These are phyloP conservation scores for Apiospora saccharicola DNA, from an alignment of 2,329 filamentous ascomycete species.

Conservation along the genomic window DNA sequence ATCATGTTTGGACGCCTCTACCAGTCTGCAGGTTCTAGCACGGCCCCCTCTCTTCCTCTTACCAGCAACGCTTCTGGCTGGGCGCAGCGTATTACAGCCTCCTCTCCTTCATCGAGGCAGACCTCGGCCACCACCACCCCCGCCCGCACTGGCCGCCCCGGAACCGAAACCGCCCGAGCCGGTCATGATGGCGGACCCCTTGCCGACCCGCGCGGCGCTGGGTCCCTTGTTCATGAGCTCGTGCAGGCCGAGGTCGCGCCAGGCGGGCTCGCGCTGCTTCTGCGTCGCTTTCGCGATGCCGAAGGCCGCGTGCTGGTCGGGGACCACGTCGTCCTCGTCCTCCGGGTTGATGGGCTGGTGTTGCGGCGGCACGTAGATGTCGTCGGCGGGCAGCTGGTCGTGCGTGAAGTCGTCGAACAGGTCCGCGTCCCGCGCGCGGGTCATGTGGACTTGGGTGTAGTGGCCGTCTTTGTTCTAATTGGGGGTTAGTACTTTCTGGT, in stretches of 20 bases:
- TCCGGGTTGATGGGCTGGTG: constrained; percentile 86
- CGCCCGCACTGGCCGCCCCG: background rate
- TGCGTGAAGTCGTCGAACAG: constrained; percentile 80
- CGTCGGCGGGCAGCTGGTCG: constrained; percentile 75
- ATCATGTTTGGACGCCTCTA: background rate
- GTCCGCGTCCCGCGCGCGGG: constrained; percentile 74
- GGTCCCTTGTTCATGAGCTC: constrained; percentile 74
- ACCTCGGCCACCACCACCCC: constrained; percentile 36
- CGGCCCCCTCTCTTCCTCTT: background rate
- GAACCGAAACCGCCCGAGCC: background rate
- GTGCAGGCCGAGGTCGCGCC: constrained; percentile 80
- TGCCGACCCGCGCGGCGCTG: constrained; percentile 23
- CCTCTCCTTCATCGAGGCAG: constrained; percentile 43
- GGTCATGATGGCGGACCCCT: background rate
- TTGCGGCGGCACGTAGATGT: constrained; percentile 81
- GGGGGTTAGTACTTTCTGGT: background rate
- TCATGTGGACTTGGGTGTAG: constrained; percentile 80
- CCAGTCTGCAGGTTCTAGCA: background rate
- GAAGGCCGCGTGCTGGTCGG: constrained; percentile 87
- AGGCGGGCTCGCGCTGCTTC: constrained; percentile 72
- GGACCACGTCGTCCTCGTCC: constrained; percentile 88
- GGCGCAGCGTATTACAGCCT: background rate
- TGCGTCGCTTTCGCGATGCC: constrained; percentile 84
- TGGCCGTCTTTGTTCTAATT: constrained; percentile 74
- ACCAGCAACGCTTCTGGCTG: background rate